Conservation (phyloP, 108 stramenopile species). For the Stephanodiscus triporus region DNA sequence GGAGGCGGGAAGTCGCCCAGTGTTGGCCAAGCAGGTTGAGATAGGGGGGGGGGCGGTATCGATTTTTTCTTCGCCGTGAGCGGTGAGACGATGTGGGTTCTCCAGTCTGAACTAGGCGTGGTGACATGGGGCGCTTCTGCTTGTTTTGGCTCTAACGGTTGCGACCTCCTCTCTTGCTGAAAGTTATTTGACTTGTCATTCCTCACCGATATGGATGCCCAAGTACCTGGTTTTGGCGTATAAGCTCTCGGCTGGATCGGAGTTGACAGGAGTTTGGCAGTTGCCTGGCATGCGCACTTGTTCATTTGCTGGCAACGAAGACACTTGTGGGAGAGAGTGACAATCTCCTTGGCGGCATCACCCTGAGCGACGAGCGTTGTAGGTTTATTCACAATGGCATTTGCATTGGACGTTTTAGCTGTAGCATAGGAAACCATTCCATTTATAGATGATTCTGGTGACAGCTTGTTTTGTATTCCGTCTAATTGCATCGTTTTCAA, state of each 20-base stretch:
- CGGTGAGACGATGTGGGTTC: slow-evolving; percentile 40
- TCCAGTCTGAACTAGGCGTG: slow-evolving; percentile 39
- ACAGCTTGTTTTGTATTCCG: not conserved
- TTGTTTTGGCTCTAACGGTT: not conserved
- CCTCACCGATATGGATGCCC: slow-evolving; percentile 44
- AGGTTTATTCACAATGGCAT: slow-evolving; percentile 9
- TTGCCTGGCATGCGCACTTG: not conserved
- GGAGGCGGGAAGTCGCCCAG: slow-evolving; percentile 48
- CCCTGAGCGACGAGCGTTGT: slow-evolving; percentile 2
- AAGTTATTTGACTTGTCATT: slow-evolving; percentile 18
- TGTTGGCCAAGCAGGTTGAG: slow-evolving; percentile 36
- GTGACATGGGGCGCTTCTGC: slow-evolving; percentile 8
- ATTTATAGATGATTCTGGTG: not conserved
- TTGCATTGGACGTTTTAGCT: slow-evolving; percentile 18
- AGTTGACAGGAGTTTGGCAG: not conserved
- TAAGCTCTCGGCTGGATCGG: slow-evolving; percentile 7
- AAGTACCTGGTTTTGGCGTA: slow-evolving; percentile 43
- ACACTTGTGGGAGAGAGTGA: not conserved
- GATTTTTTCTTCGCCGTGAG: slow-evolving; percentile 8
- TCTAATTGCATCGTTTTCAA: not conserved
- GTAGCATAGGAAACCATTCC: not conserved
- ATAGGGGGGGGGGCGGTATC: slow-evolving; percentile 32
- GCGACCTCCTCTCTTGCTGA: not conserved
- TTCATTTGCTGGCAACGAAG: not conserved
- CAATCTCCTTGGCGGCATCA: not conserved